Evolutionary conservation across 2,329 filamentous ascomycete genomes (phyloP).

Genomic region (Canariomyces notabilis): DNA sequence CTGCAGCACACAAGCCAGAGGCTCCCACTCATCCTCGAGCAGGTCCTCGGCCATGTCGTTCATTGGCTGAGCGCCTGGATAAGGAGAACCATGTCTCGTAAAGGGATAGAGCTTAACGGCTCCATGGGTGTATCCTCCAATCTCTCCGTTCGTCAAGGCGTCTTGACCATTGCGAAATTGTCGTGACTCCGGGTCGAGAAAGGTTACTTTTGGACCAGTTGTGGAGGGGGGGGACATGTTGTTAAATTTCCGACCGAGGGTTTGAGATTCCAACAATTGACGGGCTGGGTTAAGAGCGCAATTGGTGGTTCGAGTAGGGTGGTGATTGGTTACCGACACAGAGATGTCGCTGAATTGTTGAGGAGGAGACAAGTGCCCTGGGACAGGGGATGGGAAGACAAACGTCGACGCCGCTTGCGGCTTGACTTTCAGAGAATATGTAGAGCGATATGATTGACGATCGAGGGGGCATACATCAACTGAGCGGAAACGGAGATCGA

Average conservation of each 20-base stretch:
- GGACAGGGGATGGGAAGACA: too few species aligned
- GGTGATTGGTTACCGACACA: too few species aligned
- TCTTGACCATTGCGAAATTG: not conserved
- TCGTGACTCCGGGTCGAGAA: slow-evolving; percentile 6
- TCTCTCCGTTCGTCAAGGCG: not conserved
- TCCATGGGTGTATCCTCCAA: not conserved
- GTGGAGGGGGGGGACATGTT: slow-evolving; percentile 17
- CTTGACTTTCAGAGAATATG: slow-evolving; percentile 2
- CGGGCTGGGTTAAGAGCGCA: not conserved
- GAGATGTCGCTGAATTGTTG: too few species aligned
- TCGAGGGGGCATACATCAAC: too few species aligned
- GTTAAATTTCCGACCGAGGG: not conserved
- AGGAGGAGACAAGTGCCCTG: too few species aligned
- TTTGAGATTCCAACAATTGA: too few species aligned
- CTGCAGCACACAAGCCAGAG: not conserved
- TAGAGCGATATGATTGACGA: too few species aligned
- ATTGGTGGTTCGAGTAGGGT: not conserved
- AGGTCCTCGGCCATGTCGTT: too few species aligned
- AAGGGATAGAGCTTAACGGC: not conserved
- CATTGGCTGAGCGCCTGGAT: slow-evolving; percentile 6
- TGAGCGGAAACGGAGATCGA: not conserved
- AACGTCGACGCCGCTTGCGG: too few species aligned
- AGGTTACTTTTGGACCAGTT: slow-evolving; percentile 9
- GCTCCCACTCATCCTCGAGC: slow-evolving; percentile 11
- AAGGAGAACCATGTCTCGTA: slow-evolving; percentile 14